These are phyloP conservation scores for Penicillium occitanis DNA, from an alignment of 2,329 filamentous ascomycete species.

Conservation along the genomic window DNA sequence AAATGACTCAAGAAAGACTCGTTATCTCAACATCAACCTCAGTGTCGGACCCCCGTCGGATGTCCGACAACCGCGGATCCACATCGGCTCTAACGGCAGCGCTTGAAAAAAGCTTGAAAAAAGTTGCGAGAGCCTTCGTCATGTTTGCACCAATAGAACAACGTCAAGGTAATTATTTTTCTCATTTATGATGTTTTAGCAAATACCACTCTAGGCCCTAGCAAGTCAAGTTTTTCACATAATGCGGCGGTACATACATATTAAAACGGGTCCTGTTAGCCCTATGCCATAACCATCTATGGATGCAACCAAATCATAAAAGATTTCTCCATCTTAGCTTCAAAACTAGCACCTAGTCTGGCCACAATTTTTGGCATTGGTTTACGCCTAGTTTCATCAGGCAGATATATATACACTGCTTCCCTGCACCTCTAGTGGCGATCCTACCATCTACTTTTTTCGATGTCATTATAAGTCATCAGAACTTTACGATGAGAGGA, in stretches of 20 bases:
- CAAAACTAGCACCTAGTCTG: background rate
- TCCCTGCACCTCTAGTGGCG: background rate
- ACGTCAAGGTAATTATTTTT: background rate
- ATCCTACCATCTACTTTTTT: background rate
- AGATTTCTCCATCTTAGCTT: background rate
- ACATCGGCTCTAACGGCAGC: slow-evolving; percentile 13
- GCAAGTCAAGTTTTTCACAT: background rate
- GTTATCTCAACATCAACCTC: background rate
- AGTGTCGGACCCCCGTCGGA: slow-evolving; percentile 1
- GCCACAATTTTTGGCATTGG: background rate
- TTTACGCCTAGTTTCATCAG: background rate
- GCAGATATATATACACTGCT: slow-evolving; percentile 13
- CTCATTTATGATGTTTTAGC: no score
- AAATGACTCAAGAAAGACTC: background rate
- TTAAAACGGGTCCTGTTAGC: background rate
- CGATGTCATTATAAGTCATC: background rate
- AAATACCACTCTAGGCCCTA: background rate
- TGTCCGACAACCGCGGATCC: background rate
- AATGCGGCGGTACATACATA: background rate
- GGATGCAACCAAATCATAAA: slow-evolving; percentile 5
- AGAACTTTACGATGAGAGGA: background rate
- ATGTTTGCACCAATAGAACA: background rate
- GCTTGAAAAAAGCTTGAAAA: slow-evolving; percentile 10
- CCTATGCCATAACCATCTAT: slow-evolving; percentile 9
- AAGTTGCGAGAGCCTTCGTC: background rate